Evolutionary conservation across 164 flowering plant species (phyloP).

Genomic region (Tetracentron sinense): DNA sequence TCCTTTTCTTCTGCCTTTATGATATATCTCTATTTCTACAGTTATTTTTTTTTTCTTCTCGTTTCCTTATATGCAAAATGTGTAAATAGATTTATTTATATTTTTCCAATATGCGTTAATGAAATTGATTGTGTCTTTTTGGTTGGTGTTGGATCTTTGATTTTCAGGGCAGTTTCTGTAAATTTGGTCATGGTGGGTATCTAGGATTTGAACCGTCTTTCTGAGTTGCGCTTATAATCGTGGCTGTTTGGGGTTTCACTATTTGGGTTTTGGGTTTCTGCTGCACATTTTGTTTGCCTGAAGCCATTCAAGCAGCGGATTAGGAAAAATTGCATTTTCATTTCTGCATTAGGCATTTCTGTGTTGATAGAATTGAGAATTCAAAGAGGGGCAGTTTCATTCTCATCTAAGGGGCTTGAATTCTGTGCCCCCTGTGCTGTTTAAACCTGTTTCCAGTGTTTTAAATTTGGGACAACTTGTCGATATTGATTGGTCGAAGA

Average conservation of each 20-base stretch:
- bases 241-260: not conserved
- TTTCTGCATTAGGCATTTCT: not conserved
- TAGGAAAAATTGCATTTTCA: not conserved
- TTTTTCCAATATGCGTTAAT: not conserved
- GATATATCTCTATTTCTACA: no score
- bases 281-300: not conserved
- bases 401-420: not conserved
- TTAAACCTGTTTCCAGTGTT: not conserved
- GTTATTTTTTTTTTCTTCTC: not conserved
- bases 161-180: not conserved
- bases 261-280: not conserved
- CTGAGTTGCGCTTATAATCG: not conserved
- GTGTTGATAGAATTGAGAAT: not conserved
- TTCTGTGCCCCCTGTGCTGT: not conserved
- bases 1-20: not conserved
- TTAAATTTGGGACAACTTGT: slow-evolving; percentile 1
- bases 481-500: slow-evolving; percentile 4
- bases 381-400: not conserved
- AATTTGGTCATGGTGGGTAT: slow-evolving; percentile 2
- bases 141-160: slow-evolving; percentile 10
- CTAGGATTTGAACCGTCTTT: not conserved
- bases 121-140: not conserved
- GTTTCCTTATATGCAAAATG: not conserved
- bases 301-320: not conserved
- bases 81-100: no score